A percentile compares a stretch with the other conserved stretches of the same genome.
Conservation (phyloP, 805 yeast genomes). For the Vanderwaltozyma verrucispora region DNA sequence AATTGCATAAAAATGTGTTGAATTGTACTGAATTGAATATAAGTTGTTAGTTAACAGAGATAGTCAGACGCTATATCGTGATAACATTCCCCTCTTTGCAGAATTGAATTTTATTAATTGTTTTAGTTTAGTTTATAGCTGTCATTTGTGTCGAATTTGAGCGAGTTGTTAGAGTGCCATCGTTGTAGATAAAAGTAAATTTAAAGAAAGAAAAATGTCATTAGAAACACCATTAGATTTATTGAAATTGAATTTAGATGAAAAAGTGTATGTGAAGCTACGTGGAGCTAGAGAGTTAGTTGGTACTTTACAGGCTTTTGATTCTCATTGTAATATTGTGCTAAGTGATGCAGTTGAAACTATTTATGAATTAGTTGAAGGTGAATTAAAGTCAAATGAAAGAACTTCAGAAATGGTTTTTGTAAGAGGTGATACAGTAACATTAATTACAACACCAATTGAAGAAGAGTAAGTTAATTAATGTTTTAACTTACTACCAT, state of each 20-base stretch:
- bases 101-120: too few relatives aligned
- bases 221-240: slow-evolving; percentile 79
- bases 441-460: slow-evolving; percentile 54
- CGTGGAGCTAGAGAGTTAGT: slow-evolving; percentile 90
- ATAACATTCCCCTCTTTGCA: too few relatives aligned
- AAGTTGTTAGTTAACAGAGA: too few relatives aligned
- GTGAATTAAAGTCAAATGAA: slow-evolving; percentile 34
- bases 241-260: slow-evolving; percentile 78
- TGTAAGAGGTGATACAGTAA: slow-evolving; percentile 96
- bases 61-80: too few relatives aligned
- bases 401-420: slow-evolving; percentile 80
- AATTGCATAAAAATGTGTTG: too few relatives aligned
- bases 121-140: too few relatives aligned
- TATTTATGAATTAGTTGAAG: slow-evolving; percentile 48
- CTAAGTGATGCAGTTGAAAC: slow-evolving; percentile 88
- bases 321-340: slow-evolving; percentile 93
- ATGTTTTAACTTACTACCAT: too few relatives aligned
- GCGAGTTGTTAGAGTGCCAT: too few relatives aligned
- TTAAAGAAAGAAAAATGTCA: slow-evolving; percentile 5
- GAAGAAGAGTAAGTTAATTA: slow-evolving; percentile 9
- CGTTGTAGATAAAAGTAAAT: too few relatives aligned
- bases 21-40: too few relatives aligned
- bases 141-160: too few relatives aligned
- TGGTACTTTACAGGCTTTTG: slow-evolving; percentile 88
- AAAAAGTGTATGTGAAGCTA: slow-evolving; percentile 73